These are phyloP conservation scores for Fusarium falciforme DNA, from an alignment of 2,329 filamentous ascomycete genomes.

Conservation along the genomic window DNA sequence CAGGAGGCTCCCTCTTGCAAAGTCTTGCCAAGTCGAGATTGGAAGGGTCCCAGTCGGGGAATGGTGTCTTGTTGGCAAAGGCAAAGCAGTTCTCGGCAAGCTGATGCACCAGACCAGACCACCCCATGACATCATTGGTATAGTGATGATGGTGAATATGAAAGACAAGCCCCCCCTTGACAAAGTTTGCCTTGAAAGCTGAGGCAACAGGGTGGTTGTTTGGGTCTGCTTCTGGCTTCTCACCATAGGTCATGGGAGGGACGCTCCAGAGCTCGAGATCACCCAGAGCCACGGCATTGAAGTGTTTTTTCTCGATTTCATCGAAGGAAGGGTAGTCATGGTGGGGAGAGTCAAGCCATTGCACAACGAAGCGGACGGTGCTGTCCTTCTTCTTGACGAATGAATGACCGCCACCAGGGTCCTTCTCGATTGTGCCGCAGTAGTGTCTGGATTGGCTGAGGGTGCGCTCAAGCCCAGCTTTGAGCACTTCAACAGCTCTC, in stretches of 20 bases:
- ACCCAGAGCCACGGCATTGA: conserved; percentile 47
- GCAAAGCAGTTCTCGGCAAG: conserved; percentile 57
- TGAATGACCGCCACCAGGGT: conserved; percentile 49
- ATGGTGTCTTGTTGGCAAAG: conserved; percentile 40
- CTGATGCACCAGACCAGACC: conserved; percentile 52
- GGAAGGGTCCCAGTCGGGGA: conserved; percentile 50
- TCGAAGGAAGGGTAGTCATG: conserved; percentile 50
- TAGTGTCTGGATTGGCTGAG: conserved; percentile 53
- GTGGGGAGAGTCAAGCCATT: conserved; percentile 51
- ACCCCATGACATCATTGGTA: conserved; percentile 56
- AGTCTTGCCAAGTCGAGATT: conserved; percentile 51
- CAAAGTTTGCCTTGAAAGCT: conserved; percentile 56
- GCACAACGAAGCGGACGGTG: conserved; percentile 50
- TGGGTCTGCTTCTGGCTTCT: conserved; percentile 52
- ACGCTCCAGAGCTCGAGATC: conserved; percentile 50
- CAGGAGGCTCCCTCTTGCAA: conserved; percentile 42
- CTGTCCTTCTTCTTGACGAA: conserved; percentile 51
- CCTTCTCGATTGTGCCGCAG: conserved; percentile 53
- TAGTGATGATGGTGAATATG: conserved; percentile 58
- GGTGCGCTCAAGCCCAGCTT: conserved; percentile 50
- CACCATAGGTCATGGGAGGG: conserved; percentile 52
- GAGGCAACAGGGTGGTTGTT: conserved; percentile 48
- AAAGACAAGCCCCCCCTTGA: conserved; percentile 55
- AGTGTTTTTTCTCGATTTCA: conserved; percentile 52
- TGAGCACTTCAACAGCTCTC: conserved; percentile 42